Base-by-base conservation (phyloP, 768 basidiomycete genomes). In the Serendipita indica region DNA sequence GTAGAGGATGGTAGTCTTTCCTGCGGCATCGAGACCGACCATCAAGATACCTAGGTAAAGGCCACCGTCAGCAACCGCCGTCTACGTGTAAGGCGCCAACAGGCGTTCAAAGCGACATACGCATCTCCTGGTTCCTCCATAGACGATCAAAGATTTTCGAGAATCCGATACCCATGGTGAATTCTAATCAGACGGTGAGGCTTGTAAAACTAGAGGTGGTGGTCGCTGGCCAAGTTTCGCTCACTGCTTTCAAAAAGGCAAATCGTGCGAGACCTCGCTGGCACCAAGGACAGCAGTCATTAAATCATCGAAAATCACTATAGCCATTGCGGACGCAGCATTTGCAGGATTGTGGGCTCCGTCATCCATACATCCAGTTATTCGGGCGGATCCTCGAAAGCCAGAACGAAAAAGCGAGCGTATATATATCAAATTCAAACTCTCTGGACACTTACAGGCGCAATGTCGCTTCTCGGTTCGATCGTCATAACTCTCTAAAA, bases 61-160 rank as follows among this genome's bases (percentile, higher is more conserved):
- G 33, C 66, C 57, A 62, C 41, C 58, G 57, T 57, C 57, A 66
- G 60, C 58, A 54, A 64, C 57, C 63, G 64, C 32, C 32, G 49
- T 28, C 49, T 18, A 54, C 49, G 60, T 41, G 65, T 67, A 62
- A 65, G 45, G 62, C 32, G 22, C 62, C 59, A 67, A 62, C 58
- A 63, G 68, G 33, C 66, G 64, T 28, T 32, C 18, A 52, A 52
- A 62, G 64, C 64, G 58, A 74, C 93, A 71, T 73, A 96, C 93
- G 91, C 94, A 99, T 98, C 76, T 99, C 94, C 82, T 86, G 94
- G 80, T 96, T 97, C 74, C 92, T 93, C 67, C 97, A 92, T 69
- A 99, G 79, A 71, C 80, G 80, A 54, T 80, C 77, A 67, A 97
- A 80, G 46, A 92, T 65, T 63, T 68, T 70, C 45, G 70, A 71